These are phyloP conservation scores for Insectozyma bohioensis DNA, from an alignment of 1,139 yeast species.

Conservation along the genomic window DNA sequence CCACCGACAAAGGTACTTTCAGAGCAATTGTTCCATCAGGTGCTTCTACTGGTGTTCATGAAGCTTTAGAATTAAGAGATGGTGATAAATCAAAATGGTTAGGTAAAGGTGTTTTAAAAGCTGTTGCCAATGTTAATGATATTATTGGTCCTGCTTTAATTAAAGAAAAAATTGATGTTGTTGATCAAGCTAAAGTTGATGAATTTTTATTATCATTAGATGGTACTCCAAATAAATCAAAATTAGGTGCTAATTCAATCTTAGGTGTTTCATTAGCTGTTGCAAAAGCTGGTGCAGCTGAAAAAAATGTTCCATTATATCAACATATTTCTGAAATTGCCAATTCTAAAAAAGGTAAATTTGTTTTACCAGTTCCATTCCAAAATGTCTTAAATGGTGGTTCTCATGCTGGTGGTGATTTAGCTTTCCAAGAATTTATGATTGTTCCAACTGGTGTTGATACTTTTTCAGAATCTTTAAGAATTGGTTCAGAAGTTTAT, in stretches of 20 bases:
- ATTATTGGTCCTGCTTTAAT: constrained; percentile 86
- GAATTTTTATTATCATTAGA: constrained; percentile 75
- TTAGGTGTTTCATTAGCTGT: constrained; percentile 92
- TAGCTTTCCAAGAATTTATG: constrained; percentile 99
- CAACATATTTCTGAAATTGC: constrained; percentile 77
- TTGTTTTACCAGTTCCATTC: constrained; percentile 92
- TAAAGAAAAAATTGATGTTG: constrained; percentile 70
- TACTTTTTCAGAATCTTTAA: constrained; percentile 87
- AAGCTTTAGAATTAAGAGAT: constrained; percentile 94
- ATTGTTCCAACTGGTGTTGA: constrained; percentile 90
- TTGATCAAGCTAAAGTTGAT: constrained; percentile 78
- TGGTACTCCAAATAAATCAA: constrained; percentile 92
- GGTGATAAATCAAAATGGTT: constrained; percentile 91
- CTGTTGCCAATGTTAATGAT: constrained; percentile 87
- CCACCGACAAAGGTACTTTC: constrained; percentile 84
- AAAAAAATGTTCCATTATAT: constrained; percentile 83
- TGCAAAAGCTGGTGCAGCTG: constrained; percentile 95
- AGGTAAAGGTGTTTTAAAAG: constrained; percentile 94
- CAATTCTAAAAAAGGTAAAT: constrained; percentile 56
- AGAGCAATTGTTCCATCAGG: constrained; percentile 96
- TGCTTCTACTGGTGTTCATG: constrained; percentile 94
- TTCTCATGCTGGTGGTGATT: constrained; percentile 98
- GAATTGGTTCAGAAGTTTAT: constrained; percentile 96
- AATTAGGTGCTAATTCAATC: constrained; percentile 94
- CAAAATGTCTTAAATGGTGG: constrained; percentile 98